Base-by-base conservation (phyloP, 2,329 filamentous ascomycete genomes). In the Penicillium sclerotigenum region DNA sequence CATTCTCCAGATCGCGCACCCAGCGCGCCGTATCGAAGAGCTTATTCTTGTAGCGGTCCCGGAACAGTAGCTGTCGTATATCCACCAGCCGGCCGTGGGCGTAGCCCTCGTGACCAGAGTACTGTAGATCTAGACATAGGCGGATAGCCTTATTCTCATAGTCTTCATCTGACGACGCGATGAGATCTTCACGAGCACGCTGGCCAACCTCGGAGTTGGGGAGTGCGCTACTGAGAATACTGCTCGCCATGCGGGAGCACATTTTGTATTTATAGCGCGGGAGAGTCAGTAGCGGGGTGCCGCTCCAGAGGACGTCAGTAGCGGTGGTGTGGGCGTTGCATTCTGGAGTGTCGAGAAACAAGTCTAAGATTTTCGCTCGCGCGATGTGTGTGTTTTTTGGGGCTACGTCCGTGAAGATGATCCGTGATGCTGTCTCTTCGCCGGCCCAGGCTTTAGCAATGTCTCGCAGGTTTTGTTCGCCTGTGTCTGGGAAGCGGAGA, bases 261-360 rank as follows among this genome's bases (percentile, higher is more conserved):
- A 99, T 99, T 75, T 99, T 99, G 77, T 97, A 97, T 48, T 89
- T 84, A 73, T 97, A 97, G 34, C 94, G 85, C 11, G 94, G 92
- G 29, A 94, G 80, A 0, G 94, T 99, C 28, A 99, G 80, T 22
- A 99, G 79, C 5, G 94, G 94, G 0, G 94, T 97, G 65, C 92
- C 95, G 50, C 90, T 95, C 94, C 94, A 99, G 7, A 99, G 80
- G 1, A 97, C 88, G 68, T 99, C 94, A 13, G 94, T 95, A 2
- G 94, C 94, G 1, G 94, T 99, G 1, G 94, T 99, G 73, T 99
- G 94, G 1, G 92, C 94, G 69, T 99, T 99, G 76, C 94, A 99
- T 74, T 99, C 94, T 1, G 94, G 92, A 0, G 94, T 99, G 74
- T 99, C 94, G 14, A 99, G 83, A 70, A 99, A 97, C 7, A 99